Percentiles rank a stretch among this genome's conserved stretches.
phyloP scores from a whole-genome alignment of 768 basidiomycete genomes.

The Agaricus subrufescens region DNA sequence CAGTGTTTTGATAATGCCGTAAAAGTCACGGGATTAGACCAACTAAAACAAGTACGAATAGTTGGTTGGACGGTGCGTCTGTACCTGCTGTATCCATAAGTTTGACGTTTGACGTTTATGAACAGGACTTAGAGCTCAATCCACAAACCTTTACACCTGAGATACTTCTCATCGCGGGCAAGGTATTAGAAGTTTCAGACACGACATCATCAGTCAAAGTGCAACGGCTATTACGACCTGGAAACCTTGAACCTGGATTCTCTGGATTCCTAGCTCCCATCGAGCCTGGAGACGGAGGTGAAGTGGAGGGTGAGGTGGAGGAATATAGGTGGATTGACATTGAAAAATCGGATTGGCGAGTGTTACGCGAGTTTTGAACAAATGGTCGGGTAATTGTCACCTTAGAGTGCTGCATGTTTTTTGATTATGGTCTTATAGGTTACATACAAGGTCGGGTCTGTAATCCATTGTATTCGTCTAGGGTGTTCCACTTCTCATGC shows the following conservation, averaged over 20 bases:
- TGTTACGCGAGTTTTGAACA: background rate
- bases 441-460: too few relatives aligned
- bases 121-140: constrained; percentile 55
- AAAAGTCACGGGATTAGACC: constrained; percentile 18
- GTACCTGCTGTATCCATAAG: background rate
- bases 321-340: constrained; percentile 20
- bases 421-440: too few relatives aligned
- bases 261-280: constrained; percentile 15
- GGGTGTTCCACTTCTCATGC: too few relatives aligned
- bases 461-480: too few relatives aligned
- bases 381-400: too few relatives aligned
- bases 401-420: too few relatives aligned
- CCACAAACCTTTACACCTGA: constrained; percentile 58
- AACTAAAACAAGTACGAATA: constrained; percentile 24
- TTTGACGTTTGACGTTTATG: background rate
- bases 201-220: constrained; percentile 13
- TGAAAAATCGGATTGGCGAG: background rate
- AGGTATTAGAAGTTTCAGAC: constrained; percentile 22
- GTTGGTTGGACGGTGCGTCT: constrained; percentile 48
- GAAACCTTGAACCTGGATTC: background rate
- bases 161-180: constrained; percentile 42
- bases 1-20: constrained; percentile 23
- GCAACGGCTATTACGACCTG: constrained; percentile 15
- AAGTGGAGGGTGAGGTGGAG: constrained; percentile 18
- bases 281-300: constrained; percentile 15